Percentiles rank a stretch among this genome's conserved stretches.
These are phyloP conservation scores for Ogataea populi-albae DNA, from an alignment of 805 yeast genomes.

Conservation along the genomic window DNA sequence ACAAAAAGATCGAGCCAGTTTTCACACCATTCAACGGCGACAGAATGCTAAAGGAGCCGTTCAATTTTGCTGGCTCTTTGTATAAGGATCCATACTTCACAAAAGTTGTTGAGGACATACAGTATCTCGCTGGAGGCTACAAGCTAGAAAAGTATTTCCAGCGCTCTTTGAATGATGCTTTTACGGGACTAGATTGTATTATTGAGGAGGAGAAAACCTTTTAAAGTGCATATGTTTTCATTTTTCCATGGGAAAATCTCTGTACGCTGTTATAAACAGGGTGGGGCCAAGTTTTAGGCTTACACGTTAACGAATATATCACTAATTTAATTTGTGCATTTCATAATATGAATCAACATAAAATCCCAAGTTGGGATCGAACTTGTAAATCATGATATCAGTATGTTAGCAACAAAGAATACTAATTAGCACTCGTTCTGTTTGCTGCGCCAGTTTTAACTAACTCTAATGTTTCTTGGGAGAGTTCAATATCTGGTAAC, in stretches of 20 bases:
- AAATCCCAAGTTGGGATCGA: no score
- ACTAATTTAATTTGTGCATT: conserved; percentile 1
- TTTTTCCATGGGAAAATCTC: no score
- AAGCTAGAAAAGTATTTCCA: conserved; percentile 64
- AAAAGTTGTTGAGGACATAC: conserved; percentile 45
- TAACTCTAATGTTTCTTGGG: conserved; percentile 54
- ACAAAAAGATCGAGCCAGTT: conserved; percentile 42
- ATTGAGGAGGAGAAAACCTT: conserved; percentile 54
- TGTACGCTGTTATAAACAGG: no score
- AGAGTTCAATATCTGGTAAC: conserved; percentile 57
- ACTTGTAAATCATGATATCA: conserved; percentile 1
- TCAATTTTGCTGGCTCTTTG: conserved; percentile 32
- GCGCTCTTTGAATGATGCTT: conserved; percentile 82
- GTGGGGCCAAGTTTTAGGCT: no score
- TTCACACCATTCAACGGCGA: conserved; percentile 96
- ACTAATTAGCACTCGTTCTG: conserved; percentile 57
- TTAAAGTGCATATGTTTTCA: not conserved
- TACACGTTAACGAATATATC: not conserved
- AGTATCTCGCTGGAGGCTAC: conserved; percentile 85
- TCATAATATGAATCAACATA: conserved; percentile 4
- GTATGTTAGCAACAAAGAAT: not conserved
- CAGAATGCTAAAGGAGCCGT: conserved; percentile 54
- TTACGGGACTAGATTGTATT: conserved; percentile 82
- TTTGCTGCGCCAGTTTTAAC: conserved; percentile 69
- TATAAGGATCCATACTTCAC: conserved; percentile 63